phyloP scores from a whole-genome alignment of 2,329 filamentous ascomycete species.

The Rhexocercosporidium sp. region DNA sequence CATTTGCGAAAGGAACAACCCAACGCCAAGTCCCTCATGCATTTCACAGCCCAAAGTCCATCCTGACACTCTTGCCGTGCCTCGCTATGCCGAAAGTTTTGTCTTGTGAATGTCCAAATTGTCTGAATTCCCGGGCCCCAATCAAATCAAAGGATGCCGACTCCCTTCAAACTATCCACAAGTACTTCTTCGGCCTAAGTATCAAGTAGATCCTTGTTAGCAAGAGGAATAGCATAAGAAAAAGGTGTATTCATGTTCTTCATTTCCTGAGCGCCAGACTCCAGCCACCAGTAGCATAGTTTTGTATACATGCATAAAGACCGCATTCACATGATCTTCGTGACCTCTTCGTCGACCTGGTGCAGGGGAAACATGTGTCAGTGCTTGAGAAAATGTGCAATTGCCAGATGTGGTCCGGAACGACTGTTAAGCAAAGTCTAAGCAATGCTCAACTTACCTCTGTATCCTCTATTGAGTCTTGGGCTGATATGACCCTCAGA shows the following conservation, averaged over 20 bases:
- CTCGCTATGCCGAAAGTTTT: neutral
- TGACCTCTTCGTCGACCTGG: conserved; percentile 46
- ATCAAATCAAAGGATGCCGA: conserved; percentile 8
- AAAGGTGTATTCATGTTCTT: neutral
- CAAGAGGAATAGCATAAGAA: neutral
- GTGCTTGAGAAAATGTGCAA: conserved; percentile 53
- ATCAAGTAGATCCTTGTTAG: conserved; percentile 20
- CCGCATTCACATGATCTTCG: conserved; percentile 44
- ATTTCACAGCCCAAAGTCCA: neutral
- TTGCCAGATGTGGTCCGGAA: conserved; percentile 10
- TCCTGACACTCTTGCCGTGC: neutral
- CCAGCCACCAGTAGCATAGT: conserved; percentile 24
- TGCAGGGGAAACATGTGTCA: conserved; percentile 56
- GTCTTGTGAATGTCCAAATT: neutral
- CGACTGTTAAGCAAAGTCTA: neutral
- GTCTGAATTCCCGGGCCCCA: neutral
- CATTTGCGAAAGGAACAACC: neutral
- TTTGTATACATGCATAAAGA: conserved; percentile 30
- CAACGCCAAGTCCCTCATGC: conserved; percentile 1
- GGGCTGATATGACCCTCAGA: conserved; percentile 91
- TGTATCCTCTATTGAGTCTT: conserved; percentile 98
- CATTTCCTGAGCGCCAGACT: conserved; percentile 26
- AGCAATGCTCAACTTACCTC: conserved; percentile 69
- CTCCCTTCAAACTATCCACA: neutral
- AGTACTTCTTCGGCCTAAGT: conserved; percentile 29